Percentiles rank a stretch among this genome's conserved stretches.
These are phyloP conservation scores for Xanthoceras sorbifolium DNA, from an alignment of 345 rosid species.

Conservation along the genomic window DNA sequence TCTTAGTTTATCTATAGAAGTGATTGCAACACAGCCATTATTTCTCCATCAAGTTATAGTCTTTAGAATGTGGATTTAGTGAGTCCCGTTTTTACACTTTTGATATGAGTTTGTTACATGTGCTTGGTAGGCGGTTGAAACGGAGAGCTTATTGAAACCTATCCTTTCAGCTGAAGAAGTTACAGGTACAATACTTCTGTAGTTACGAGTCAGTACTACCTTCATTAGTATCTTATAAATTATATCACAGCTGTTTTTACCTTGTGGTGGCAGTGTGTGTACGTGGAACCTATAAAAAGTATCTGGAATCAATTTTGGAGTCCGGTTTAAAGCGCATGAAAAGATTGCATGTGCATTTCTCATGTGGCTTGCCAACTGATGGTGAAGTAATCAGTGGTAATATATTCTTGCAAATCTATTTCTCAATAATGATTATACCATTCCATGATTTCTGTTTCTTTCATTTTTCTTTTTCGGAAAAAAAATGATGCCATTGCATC, in stretches of 20 bases:
- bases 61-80: neutral
- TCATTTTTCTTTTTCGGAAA: neutral
- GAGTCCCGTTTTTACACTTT: neutral
- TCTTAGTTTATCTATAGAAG: neutral
- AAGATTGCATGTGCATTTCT: constrained; percentile 86
- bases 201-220: neutral
- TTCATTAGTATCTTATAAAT: neutral
- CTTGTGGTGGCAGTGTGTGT: constrained; percentile 63
- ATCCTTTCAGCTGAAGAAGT: constrained; percentile 74
- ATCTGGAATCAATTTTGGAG: constrained; percentile 70
- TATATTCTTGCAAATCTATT: constrained; percentile 4
- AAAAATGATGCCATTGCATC: neutral
- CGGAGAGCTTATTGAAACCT: constrained; percentile 74
- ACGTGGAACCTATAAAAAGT: constrained; percentile 83
- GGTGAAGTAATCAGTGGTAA: constrained; percentile 86
- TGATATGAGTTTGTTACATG: constrained; percentile 5
- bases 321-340: constrained; percentile 83
- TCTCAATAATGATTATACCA: no score
- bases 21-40: neutral
- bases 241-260: neutral
- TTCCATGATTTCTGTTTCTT: neutral
- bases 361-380: constrained; percentile 79
- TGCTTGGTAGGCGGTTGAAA: constrained; percentile 63
- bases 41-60: neutral
- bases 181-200: constrained; percentile 42